Base-by-base conservation (phyloP, 1,284 basidiomycete genomes). In the Xerocomus alliaceus region DNA sequence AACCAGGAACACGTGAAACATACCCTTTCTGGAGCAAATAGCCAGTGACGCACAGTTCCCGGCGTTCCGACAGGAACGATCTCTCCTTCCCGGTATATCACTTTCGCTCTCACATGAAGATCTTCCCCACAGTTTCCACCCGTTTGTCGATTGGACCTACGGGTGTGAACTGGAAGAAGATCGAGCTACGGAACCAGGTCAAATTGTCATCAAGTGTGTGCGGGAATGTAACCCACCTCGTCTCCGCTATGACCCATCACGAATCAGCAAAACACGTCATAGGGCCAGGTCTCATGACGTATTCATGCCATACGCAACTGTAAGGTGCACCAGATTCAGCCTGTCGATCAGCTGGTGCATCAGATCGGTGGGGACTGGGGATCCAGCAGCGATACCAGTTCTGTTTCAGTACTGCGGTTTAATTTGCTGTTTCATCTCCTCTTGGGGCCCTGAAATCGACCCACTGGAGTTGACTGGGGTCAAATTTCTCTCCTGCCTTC, bases 251-350 rank as follows among this genome's bases (percentile, higher is more conserved):
- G n/a, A 35, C 20, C 32, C 50, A 57, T 44, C 31, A 56, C 41
- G n/a, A 39, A 71, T 83, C 53, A 73, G 57, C 18, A 28, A 44
- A 56, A 34, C 15, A 46, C 28, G n/a, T n/a, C 35, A 48, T 4
- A 45, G n/a, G 8, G 8, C 13, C 35, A 42, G 34, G 17, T 47
- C 20, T 44, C 50, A 41, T 10, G 20, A 83, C 87, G 64, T 63
- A 93, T 91, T 93, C 91, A 93, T 93, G 60, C 92, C 91, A 76
- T 91, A 93, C 18, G 85, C 91, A 58, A 87, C 89, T 0, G 92
- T 93, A 56, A 94, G 77, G 37, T 92, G 90, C 6, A 71, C 80
- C 41, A 94, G 72, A 67, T 91, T 88, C 50, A 93, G 69, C 64
- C 87, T 85, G 42, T 81, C 76, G 28, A 90, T 90, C 29, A 93